Evolutionary conservation across 192 early-diverging fungal genomes (phyloP), one percentile per base, ranked within the genome.

Genomic region (Rhizoclosmatium globosum): DNA sequence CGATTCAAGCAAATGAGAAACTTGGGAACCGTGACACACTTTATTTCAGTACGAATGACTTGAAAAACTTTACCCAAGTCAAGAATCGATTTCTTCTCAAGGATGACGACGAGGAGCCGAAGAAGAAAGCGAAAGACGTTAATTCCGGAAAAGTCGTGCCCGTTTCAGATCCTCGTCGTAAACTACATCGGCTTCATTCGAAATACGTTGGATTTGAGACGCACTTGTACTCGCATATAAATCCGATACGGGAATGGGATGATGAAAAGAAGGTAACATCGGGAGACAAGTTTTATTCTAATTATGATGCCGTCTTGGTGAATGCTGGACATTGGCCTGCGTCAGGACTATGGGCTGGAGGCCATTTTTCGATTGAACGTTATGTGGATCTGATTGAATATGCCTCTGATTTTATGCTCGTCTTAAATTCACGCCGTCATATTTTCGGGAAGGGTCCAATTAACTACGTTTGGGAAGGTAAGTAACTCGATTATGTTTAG

Each of bases 391-490:
- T n/a, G 0, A 38, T 71, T 13, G 50, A 56, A 39, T 56, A 48
- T 38, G 69, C 47, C n/a, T 15, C 48, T 7, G 47, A 56, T 38
- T 2, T 4, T 1, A 48, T 71, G 2, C 57, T 38, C 17, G 31
- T 62, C 13, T 21, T 60, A 56, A 74, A 62, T 56, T 19, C 1
- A 15, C 21, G 59, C 4, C 58, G 58, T 17, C 59, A 46, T 42
- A 59, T 74, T 11, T 21, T 43, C 44, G 4, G 4, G 9, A 59
- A 74, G 44, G 21, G 61, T 1, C 72, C 46, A 0, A 2, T 60
- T 15, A 43, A 74, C 46, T 11, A 3, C 44, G 42, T 74, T 38
- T 74, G 72, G 72, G 7, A 39, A 1, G 70, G 70, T 48, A 71
- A 43, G 44, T 9, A 64, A 21, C n/a, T 21, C 21, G 21, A 4